These are phyloP conservation scores for Whalleya microplaca DNA, from an alignment of 2,329 filamentous ascomycete genomes.

Conservation along the genomic window DNA sequence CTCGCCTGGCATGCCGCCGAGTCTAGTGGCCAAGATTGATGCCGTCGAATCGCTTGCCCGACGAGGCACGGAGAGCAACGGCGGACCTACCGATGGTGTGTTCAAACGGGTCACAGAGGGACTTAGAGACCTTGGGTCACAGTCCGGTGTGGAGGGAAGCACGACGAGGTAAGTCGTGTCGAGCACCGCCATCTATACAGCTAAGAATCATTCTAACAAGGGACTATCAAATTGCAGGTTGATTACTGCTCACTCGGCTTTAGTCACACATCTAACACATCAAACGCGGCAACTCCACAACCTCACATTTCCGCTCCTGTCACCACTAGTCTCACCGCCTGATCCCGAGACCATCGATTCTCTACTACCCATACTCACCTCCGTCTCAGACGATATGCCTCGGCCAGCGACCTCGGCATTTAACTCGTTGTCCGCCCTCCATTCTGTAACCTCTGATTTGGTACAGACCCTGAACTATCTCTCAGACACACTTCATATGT, in stretches of 20 bases:
- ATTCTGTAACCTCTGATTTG: slow-evolving; percentile 72
- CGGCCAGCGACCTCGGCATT: slow-evolving; percentile 64
- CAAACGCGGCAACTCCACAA: slow-evolving; percentile 77
- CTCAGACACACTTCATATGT: slow-evolving; percentile 93
- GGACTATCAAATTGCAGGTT: slow-evolving; percentile 52
- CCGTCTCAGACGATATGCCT: slow-evolving; percentile 69
- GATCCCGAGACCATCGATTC: slow-evolving; percentile 68
- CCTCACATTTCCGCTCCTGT: slow-evolving; percentile 71
- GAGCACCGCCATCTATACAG: slow-evolving; percentile 1
- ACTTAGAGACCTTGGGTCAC: slow-evolving; percentile 73
- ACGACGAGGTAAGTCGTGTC: slow-evolving; percentile 62
- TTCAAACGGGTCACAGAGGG: slow-evolving; percentile 70
- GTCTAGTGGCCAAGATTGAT: slow-evolving; percentile 70
- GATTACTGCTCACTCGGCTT: slow-evolving; percentile 74
- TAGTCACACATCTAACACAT: slow-evolving; percentile 74
- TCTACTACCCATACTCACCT: slow-evolving; percentile 68
- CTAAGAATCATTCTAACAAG: neutral
- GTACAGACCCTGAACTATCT: slow-evolving; percentile 83
- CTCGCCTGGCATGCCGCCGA: slow-evolving; percentile 67
- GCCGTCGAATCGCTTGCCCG: slow-evolving; percentile 72
- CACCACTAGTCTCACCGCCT: slow-evolving; percentile 66
- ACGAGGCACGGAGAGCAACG: slow-evolving; percentile 67
- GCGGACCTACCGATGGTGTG: slow-evolving; percentile 66
- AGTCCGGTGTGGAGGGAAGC: slow-evolving; percentile 72
- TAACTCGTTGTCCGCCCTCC: slow-evolving; percentile 68